These are phyloP conservation scores for Tilletia setariae DNA, from an alignment of 1,284 basidiomycete species.

Conservation along the genomic window DNA sequence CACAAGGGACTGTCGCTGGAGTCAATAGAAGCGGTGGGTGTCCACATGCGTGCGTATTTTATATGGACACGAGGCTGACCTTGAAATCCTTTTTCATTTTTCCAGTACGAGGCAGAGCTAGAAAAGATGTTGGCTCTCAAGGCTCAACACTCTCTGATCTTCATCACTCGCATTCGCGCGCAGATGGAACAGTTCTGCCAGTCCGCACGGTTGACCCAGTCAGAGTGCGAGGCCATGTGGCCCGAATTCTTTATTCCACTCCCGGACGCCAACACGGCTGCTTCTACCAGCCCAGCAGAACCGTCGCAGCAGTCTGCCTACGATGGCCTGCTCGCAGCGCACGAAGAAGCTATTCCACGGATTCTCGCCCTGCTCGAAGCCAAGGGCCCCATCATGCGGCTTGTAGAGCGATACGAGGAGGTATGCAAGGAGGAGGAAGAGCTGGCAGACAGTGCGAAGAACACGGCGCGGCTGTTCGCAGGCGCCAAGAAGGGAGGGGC, in stretches of 20 bases:
- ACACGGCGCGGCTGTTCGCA: conserved; percentile 41
- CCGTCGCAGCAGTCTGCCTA: conserved; percentile 23
- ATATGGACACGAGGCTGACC: neutral
- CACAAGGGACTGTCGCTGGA: conserved; percentile 70
- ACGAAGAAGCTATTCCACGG: conserved; percentile 79
- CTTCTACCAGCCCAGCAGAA: neutral
- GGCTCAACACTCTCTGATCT: conserved; percentile 78
- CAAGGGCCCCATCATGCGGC: conserved; percentile 72
- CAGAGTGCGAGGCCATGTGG: conserved; percentile 65
- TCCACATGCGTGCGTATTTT: no score
- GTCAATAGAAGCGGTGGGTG: conserved; percentile 62
- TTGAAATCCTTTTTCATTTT: neutral
- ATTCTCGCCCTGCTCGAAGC: conserved; percentile 74
- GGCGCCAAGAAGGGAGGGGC: conserved; percentile 60
- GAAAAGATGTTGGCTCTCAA: conserved; percentile 85
- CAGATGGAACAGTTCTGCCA: conserved; percentile 83
- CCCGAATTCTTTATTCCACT: conserved; percentile 36
- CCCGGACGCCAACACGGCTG: conserved; percentile 14
- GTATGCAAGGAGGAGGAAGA: conserved; percentile 89
- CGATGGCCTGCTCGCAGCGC: conserved; percentile 66
- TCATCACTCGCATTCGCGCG: conserved; percentile 75
- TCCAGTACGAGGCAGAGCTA: conserved; percentile 76
- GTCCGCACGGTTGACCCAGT: conserved; percentile 76
- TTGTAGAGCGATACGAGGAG: conserved; percentile 81
- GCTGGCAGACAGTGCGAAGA: conserved; percentile 69